Evolutionary conservation across 495 filamentous ascomycete species (phyloP).

Genomic region (Neurospora sublineolata): DNA sequence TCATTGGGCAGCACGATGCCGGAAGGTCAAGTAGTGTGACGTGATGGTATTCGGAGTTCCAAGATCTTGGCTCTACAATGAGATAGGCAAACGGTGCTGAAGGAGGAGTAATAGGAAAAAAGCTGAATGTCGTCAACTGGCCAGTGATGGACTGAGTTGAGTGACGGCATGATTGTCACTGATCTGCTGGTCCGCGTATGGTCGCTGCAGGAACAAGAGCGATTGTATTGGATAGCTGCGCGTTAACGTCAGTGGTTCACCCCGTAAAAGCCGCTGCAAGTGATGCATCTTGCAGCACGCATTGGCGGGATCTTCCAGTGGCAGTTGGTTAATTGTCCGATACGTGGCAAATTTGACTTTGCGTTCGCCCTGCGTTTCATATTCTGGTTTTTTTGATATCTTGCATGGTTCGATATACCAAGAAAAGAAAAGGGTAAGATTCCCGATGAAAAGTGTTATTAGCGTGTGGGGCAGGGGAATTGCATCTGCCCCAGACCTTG

Average conservation of each 20-base stretch:
- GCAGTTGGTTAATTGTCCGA: background rate
- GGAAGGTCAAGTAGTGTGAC: background rate
- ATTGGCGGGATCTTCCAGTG: background rate
- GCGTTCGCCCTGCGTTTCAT: background rate
- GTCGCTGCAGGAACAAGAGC: background rate
- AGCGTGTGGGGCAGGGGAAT: background rate
- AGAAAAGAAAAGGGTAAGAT: background rate
- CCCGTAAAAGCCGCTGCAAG: background rate
- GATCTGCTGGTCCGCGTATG: background rate
- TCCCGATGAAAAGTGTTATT: background rate
- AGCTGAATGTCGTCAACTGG: background rate
- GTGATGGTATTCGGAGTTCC: background rate
- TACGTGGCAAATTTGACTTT: background rate
- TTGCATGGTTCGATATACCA: background rate
- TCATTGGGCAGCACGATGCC: background rate
- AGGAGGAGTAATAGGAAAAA: background rate
- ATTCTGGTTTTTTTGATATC: background rate
- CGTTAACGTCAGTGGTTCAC: background rate
- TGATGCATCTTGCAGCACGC: background rate
- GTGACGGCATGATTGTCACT: background rate
- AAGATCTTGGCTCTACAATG: background rate
- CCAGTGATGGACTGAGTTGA: background rate
- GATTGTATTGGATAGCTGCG: background rate
- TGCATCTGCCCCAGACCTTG: background rate
- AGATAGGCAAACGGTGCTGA: background rate